Percentiles rank a stretch among this genome's conserved stretches.
Conservation (phyloP, 2,329 filamentous ascomycete genomes). For the Paecilomyces formosus region DNA sequence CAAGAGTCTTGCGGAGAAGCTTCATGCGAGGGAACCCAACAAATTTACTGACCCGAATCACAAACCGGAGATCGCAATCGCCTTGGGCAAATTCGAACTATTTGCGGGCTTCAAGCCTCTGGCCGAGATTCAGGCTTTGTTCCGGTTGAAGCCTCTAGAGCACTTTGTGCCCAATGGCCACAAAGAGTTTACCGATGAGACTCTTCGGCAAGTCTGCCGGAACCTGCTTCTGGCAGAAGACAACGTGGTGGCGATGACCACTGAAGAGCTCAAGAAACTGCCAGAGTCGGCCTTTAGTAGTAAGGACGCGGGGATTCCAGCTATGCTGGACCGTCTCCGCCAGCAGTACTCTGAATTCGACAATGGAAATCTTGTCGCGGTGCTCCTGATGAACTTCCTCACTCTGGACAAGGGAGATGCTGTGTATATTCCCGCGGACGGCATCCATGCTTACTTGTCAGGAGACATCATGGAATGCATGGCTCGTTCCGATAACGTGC, state of each 20-base stretch:
- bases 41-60: conserved; percentile 67
- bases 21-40: conserved; percentile 57
- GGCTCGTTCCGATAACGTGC: conserved; percentile 66
- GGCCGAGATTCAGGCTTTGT: conserved; percentile 50
- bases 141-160: conserved; percentile 48
- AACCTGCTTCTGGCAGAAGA: conserved; percentile 48
- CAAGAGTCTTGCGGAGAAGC: conserved; percentile 55
- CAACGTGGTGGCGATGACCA: conserved; percentile 45
- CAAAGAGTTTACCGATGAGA: conserved; percentile 48
- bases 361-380: conserved; percentile 60
- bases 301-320: conserved; percentile 51
- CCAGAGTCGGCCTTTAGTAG: conserved; percentile 45
- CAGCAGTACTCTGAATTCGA: conserved; percentile 58
- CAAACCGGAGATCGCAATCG: conserved; percentile 73
- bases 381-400: conserved; percentile 69
- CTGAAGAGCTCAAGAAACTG: conserved; percentile 45
- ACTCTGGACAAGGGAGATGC: conserved; percentile 58
- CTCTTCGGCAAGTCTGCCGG: conserved; percentile 50
- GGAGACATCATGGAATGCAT: conserved; percentile 75
- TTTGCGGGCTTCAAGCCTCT: conserved; percentile 70
- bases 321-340: conserved; percentile 58
- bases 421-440: conserved; percentile 65
- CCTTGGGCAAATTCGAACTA: conserved; percentile 63
- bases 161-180: conserved; percentile 44
- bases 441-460: conserved; percentile 64